Evolutionary conservation across 176 grass and related monocot genomes (phyloP).

Genomic region (Luzula sylvatica): DNA sequence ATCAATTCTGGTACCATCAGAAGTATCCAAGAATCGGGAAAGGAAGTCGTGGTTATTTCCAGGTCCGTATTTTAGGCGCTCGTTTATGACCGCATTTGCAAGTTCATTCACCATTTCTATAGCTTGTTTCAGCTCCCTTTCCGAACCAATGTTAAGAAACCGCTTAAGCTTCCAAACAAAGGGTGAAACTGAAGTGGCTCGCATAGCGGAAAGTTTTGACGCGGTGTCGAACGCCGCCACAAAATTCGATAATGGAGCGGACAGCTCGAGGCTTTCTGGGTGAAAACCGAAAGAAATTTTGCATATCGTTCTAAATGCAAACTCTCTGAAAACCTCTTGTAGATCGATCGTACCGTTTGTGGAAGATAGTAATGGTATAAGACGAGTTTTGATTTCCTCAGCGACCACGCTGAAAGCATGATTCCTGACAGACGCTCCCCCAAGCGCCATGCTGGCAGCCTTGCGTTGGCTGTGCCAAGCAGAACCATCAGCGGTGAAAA

Average conservation of each 20-base stretch:
- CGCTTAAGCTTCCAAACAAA: conserved; percentile 53
- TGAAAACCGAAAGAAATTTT: conserved; percentile 82
- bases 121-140: conserved; percentile 40
- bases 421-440: conserved; percentile 46
- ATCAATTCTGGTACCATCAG: neutral
- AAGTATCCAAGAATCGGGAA: conserved; percentile 49
- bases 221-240: conserved; percentile 56
- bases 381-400: conserved; percentile 23
- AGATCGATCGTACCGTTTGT: conserved; percentile 38
- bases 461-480: conserved; percentile 65
- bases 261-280: conserved; percentile 27
- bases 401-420: conserved; percentile 45
- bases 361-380: conserved; percentile 34
- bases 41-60: conserved; percentile 42
- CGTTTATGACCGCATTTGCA: conserved; percentile 35
- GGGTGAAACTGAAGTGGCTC: conserved; percentile 23
- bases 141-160: conserved; percentile 52
- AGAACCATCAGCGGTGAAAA: conserved; percentile 71
- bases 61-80: conserved; percentile 26
- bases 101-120: conserved; percentile 42
- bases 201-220: conserved; percentile 37
- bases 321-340: conserved; percentile 72
- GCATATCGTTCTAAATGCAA: conserved; percentile 83
- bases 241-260: conserved; percentile 28
- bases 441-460: conserved; percentile 70